Percentiles rank a stretch among this genome's conserved stretches.
phyloP scores from a whole-genome alignment of 1,139 yeast species.

The Saccharomyces hybrid region DNA sequence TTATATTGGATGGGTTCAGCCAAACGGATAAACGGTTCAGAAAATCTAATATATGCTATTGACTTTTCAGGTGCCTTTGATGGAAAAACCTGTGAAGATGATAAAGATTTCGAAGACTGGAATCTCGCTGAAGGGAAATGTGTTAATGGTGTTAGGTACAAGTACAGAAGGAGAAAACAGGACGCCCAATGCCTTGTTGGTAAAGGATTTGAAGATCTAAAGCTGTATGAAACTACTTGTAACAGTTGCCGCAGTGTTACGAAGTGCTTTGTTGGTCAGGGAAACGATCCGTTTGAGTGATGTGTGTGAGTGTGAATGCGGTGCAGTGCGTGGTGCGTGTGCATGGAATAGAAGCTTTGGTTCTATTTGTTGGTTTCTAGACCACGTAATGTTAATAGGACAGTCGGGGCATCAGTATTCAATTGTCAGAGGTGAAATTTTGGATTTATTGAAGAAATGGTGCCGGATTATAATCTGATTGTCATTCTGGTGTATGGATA shows the following conservation, averaged over 20 bases:
- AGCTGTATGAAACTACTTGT: slow-evolving; percentile 51
- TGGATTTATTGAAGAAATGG: slow-evolving; percentile 35
- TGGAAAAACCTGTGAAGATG: slow-evolving; percentile 42
- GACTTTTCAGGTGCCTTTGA: slow-evolving; percentile 58
- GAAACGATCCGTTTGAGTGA: slow-evolving; percentile 17
- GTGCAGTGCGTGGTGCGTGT: too few relatives aligned
- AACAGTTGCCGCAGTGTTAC: too few relatives aligned
- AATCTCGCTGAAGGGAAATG: slow-evolving; percentile 52
- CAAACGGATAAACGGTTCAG: too few relatives aligned
- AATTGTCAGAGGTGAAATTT: too few relatives aligned
- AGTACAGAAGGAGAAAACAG: slow-evolving; percentile 59
- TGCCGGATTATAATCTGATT: slow-evolving; percentile 40
- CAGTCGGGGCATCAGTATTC: too few relatives aligned
- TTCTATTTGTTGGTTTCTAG: too few relatives aligned
- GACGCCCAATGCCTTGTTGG: slow-evolving; percentile 64
- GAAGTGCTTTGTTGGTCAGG: too few relatives aligned
- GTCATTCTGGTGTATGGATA: slow-evolving; percentile 29
- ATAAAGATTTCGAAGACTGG: slow-evolving; percentile 62
- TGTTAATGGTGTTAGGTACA: slow-evolving; percentile 66
- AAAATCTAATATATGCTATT: slow-evolving; percentile 36
- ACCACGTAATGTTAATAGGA: too few relatives aligned
- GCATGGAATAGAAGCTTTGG: too few relatives aligned
- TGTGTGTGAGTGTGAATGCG: too few relatives aligned
- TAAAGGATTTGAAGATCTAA: slow-evolving; percentile 51
- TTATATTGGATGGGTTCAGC: slow-evolving; percentile 44